Conservation (phyloP, 805 yeast species). For the Metschnikowia picachoensis region DNA sequence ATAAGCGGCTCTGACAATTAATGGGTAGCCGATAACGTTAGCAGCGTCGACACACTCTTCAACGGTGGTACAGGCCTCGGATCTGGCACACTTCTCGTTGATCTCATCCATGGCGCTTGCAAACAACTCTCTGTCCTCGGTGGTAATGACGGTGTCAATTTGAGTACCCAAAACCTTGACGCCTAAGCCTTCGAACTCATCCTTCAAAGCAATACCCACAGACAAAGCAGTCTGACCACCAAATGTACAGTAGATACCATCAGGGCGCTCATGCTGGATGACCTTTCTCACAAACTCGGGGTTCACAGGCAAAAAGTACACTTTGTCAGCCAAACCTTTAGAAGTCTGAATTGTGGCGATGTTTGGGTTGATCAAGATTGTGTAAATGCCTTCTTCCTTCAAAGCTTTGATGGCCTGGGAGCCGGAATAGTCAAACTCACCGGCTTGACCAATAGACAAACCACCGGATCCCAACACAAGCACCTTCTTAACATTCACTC, state of each 20-base stretch:
- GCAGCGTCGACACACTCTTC: conserved; percentile 86
- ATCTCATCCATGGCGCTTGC: conserved; percentile 94
- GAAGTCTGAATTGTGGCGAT: conserved; percentile 99
- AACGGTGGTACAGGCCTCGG: conserved; percentile 76
- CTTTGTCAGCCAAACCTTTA: conserved; percentile 96
- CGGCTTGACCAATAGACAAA: conserved; percentile 97
- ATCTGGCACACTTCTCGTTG: conserved; percentile 91
- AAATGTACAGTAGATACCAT: conserved; percentile 93
- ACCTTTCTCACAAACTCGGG: conserved; percentile 96
- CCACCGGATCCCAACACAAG: conserved; percentile 97
- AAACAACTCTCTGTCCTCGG: conserved; percentile 96
- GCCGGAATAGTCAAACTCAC: conserved; percentile 98
- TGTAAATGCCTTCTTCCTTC: conserved; percentile 96
- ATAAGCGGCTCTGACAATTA: conserved; percentile 94
- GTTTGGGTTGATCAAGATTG: conserved; percentile 93
- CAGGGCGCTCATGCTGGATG: conserved; percentile 92
- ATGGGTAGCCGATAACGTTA: conserved; percentile 85
- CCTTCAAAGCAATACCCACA: conserved; percentile 94
- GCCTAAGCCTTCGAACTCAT: conserved; percentile 87
- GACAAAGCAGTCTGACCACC: conserved; percentile 98
- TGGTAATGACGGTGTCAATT: conserved; percentile 91
- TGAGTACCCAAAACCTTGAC: conserved; percentile 96
- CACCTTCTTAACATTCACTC: conserved; percentile 82
- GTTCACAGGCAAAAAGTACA: conserved; percentile 95
- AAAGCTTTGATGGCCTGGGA: conserved; percentile 98